Conservation (phyloP, 108 stramenopile species). For the Parmales sp. region DNA sequence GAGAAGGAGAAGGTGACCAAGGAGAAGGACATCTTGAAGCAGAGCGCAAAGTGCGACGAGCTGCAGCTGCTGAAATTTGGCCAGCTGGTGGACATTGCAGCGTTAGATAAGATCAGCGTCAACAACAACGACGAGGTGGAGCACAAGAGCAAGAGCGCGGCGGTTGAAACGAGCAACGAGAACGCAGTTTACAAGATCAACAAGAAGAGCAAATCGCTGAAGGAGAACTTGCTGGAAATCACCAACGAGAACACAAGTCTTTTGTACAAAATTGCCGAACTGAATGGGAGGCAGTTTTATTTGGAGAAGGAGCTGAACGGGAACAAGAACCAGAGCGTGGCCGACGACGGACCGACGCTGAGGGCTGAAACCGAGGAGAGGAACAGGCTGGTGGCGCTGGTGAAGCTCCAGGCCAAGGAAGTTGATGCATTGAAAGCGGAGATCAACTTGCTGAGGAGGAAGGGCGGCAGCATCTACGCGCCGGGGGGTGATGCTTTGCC, state of each 20-base stretch:
- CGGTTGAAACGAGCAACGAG: slow-evolving; percentile 15
- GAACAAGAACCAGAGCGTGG: not conserved
- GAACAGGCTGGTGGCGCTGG: slow-evolving; percentile 17
- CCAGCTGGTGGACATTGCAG: slow-evolving; percentile 41
- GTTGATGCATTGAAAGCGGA: slow-evolving; percentile 24
- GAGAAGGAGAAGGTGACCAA: slow-evolving; percentile 8
- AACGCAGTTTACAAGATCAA: slow-evolving; percentile 11
- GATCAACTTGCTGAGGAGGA: slow-evolving; percentile 23
- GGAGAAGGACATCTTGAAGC: slow-evolving; percentile 20
- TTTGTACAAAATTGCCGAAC: slow-evolving; percentile 26
- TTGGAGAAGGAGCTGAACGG: slow-evolving; percentile 23
- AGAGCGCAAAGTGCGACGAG: slow-evolving; percentile 30
- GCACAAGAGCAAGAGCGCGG: not conserved
- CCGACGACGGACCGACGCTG: slow-evolving; percentile 9
- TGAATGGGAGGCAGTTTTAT: slow-evolving; percentile 25
- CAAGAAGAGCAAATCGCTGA: not conserved
- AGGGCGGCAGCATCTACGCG: slow-evolving; percentile 26
- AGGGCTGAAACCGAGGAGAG: slow-evolving; percentile 18
- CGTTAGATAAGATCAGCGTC: slow-evolving; percentile 28
- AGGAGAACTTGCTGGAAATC: slow-evolving; percentile 16
- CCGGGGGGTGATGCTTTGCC: no score
- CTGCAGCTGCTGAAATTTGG: slow-evolving; percentile 56
- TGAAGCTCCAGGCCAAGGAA: slow-evolving; percentile 26
- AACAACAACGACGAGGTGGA: not conserved
- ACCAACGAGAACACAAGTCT: slow-evolving; percentile 28